Evolutionary conservation across 2,329 filamentous ascomycete species (phyloP).

Genomic region (Aureobasidium mangrovei): DNA sequence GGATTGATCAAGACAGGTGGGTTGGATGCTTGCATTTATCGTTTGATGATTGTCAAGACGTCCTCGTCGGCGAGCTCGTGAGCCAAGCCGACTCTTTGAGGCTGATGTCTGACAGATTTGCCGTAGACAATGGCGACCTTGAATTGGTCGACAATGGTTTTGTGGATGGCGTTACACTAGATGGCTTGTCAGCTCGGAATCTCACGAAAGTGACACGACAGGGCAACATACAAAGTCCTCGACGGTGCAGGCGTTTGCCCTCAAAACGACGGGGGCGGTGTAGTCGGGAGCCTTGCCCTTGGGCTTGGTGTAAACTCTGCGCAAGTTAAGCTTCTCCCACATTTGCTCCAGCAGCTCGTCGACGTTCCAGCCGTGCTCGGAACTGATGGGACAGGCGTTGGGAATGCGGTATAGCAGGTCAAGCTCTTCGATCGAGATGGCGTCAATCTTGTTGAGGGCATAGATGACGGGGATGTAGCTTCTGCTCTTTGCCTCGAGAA

Average conservation of each 20-base stretch:
- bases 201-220: not conserved
- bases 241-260: conserved; percentile 72
- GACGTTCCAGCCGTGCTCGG: conserved; percentile 91
- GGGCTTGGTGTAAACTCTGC: conserved; percentile 94
- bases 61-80: conserved; percentile 96
- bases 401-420: conserved; percentile 94
- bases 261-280: conserved; percentile 78
- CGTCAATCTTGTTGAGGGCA: conserved; percentile 97
- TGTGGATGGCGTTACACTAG: conserved; percentile 94
- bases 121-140: conserved; percentile 93
- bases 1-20: not conserved
- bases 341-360: conserved; percentile 95
- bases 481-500: conserved; percentile 87
- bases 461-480: conserved; percentile 99
- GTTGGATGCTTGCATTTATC: conserved; percentile 27
- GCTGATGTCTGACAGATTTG: conserved; percentile 97
- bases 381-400: conserved; percentile 93
- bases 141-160: conserved; percentile 92
- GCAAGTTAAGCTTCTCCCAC: conserved; percentile 94
- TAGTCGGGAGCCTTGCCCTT: conserved; percentile 95
- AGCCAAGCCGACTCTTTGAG: conserved; percentile 81
- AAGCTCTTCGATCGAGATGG: conserved; percentile 94
- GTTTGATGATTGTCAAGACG: conserved; percentile 42
- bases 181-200: conserved; percentile 28
- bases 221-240: conserved; percentile 81